A percentile compares a stretch with the other conserved stretches of the same genome.
phyloP scores from a whole-genome alignment of 2,329 filamentous ascomycete species.

The Cladophialophora psammophila region DNA sequence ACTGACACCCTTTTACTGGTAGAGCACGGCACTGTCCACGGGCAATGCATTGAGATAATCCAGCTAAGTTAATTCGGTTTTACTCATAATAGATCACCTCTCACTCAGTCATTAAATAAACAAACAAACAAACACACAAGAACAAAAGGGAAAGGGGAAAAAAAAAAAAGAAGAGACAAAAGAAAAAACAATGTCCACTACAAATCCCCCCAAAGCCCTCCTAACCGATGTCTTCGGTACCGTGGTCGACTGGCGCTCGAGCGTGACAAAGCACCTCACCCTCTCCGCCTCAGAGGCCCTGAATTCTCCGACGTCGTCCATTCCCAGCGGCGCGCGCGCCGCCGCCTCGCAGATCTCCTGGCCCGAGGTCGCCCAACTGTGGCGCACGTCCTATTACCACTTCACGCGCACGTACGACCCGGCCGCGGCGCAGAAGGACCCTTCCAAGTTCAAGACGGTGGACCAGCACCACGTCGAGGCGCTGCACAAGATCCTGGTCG shows the following conservation, averaged over 20 bases:
- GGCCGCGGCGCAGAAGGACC: conserved; percentile 39
- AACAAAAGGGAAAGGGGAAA: background rate
- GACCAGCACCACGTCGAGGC: conserved; percentile 74
- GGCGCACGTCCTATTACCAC: conserved; percentile 68
- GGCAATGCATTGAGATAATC: background rate
- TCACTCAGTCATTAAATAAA: background rate
- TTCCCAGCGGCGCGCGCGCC: conserved; percentile 58
- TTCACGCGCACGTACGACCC: conserved; percentile 63
- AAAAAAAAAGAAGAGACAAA: conserved; percentile 5
- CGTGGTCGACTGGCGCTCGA: conserved; percentile 77
- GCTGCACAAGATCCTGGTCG: conserved; percentile 64
- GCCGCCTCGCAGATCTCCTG: conserved; percentile 66
- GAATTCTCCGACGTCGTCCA: conserved; percentile 52
- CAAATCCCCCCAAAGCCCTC: conserved; percentile 61
- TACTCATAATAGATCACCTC: no score
- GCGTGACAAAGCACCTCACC: conserved; percentile 67
- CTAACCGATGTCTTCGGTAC: conserved; percentile 83
- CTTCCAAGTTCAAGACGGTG: conserved; percentile 68
- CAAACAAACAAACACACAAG: background rate
- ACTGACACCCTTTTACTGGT: background rate
- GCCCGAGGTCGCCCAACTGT: conserved; percentile 71
- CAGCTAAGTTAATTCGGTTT: conserved; percentile 5
- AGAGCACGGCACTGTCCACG: background rate
- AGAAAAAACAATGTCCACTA: conserved; percentile 35
- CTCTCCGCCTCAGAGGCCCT: conserved; percentile 59